Evolutionary conservation across 164 flowering plant genomes (phyloP).

Genomic region (Liriodendron chinense): DNA sequence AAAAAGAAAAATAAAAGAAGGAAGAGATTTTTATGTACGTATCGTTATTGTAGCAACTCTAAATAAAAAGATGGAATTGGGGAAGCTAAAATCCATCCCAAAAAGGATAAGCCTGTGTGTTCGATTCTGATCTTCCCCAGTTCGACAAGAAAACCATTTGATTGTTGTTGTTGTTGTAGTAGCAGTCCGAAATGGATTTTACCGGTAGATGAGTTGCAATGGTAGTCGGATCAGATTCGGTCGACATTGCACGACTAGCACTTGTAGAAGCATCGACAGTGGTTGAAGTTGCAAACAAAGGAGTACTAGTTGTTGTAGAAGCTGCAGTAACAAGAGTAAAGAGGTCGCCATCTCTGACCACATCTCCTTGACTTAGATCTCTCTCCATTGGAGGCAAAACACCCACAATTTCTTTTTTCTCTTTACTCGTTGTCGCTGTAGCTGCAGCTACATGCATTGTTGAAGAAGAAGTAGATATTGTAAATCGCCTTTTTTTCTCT

Average conservation of each 20-base stretch:
- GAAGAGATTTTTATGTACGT: background rate
- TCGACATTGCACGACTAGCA: too few species aligned
- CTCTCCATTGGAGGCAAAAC: background rate
- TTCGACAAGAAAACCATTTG: background rate
- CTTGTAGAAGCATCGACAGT: background rate
- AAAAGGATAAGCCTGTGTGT: background rate
- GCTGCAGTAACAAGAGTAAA: background rate
- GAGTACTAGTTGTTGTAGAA: background rate
- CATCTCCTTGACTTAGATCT: too few species aligned
- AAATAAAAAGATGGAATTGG: background rate
- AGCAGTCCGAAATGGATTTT: background rate
- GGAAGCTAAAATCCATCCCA: slow-evolving; percentile 1
- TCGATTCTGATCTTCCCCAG: background rate
- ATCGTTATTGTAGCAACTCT: background rate
- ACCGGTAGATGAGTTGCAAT: background rate
- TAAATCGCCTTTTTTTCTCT: slow-evolving; percentile 41
- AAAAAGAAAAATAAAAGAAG: too few species aligned
- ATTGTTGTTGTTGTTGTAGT: background rate
- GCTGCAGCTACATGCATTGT: background rate
- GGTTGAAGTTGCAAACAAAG: background rate
- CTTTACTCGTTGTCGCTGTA: background rate
- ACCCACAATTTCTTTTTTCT: background rate
- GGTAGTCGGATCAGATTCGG: background rate
- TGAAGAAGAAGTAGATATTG: slow-evolving; percentile 10
- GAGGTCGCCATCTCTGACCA: background rate